phyloP scores from a whole-genome alignment of 441 rosid genomes.

The Viola pubescens region DNA sequence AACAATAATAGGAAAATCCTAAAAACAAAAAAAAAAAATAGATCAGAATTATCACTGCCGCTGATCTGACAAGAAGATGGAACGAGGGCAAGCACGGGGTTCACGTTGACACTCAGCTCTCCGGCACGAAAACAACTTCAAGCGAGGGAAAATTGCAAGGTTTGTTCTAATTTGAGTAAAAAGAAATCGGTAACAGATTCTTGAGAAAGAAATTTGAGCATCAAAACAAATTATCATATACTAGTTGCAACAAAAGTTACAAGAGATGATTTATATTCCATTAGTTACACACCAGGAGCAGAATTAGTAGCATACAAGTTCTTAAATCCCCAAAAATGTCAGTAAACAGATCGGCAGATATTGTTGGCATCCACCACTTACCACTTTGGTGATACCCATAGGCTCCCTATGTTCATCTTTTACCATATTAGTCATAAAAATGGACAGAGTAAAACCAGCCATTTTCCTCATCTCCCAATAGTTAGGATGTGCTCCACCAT shows the following conservation, averaged over 20 bases:
- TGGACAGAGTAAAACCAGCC: constrained; percentile 23
- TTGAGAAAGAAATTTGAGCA: no score
- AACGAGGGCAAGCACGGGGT: no score
- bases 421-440: constrained; percentile 13
- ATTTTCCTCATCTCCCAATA: constrained; percentile 16
- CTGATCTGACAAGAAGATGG: no score
- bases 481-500: constrained; percentile 25
- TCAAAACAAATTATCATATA: background rate
- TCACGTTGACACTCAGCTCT: no score
- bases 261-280: background rate
- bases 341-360: constrained; percentile 5
- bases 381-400: constrained; percentile 16
- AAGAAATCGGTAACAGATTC: no score
- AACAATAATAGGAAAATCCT: no score
- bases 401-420: constrained; percentile 14
- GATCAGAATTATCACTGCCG: no score
- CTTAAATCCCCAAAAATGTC: constrained; percentile 9
- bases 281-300: constrained; percentile 9
- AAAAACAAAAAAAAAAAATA: no score
- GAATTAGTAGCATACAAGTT: constrained; percentile 13
- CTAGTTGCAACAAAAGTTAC: background rate
- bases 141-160: no score
- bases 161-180: no score
- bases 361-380: constrained; percentile 18
- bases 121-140: no score